Conservation (phyloP, 2,329 filamentous ascomycete genomes). For the Lasiodiplodia hormozganensis region DNA sequence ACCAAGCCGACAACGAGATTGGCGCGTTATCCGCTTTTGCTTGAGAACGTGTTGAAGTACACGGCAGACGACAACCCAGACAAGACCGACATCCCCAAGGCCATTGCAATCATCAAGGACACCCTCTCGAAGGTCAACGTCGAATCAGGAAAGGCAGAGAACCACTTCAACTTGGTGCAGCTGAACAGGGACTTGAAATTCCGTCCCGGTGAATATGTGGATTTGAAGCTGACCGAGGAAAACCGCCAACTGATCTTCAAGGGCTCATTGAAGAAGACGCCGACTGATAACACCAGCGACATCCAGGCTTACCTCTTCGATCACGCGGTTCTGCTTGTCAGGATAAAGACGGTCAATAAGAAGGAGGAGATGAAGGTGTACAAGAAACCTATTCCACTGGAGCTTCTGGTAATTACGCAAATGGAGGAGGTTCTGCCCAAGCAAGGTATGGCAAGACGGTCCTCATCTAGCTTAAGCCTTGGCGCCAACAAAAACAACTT, state of each 20-base stretch:
- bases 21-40: slow-evolving; percentile 87
- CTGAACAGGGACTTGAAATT: slow-evolving; percentile 93
- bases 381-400: slow-evolving; percentile 90
- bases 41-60: slow-evolving; percentile 91
- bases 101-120: slow-evolving; percentile 84
- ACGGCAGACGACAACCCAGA: slow-evolving; percentile 89
- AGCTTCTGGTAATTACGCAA: slow-evolving; percentile 89
- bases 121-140: slow-evolving; percentile 88
- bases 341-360: slow-evolving; percentile 91
- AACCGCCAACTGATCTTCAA: slow-evolving; percentile 94
- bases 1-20: slow-evolving; percentile 97
- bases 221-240: slow-evolving; percentile 92
- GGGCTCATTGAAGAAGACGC: slow-evolving; percentile 89
- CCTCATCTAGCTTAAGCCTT: slow-evolving; percentile 83
- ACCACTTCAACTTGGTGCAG: slow-evolving; percentile 92
- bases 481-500: slow-evolving; percentile 55
- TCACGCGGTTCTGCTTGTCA: slow-evolving; percentile 89
- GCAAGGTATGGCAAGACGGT: slow-evolving; percentile 79
- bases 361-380: slow-evolving; percentile 95
- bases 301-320: slow-evolving; percentile 97
- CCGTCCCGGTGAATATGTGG: slow-evolving; percentile 86
- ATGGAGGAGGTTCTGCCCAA: slow-evolving; percentile 96
- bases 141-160: slow-evolving; percentile 96
- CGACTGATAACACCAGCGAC: slow-evolving; percentile 80
- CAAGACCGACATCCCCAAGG: slow-evolving; percentile 89